Evolutionary conservation across 2,329 filamentous ascomycete genomes (phyloP).

Genomic region (Fonsecaea monophora): DNA sequence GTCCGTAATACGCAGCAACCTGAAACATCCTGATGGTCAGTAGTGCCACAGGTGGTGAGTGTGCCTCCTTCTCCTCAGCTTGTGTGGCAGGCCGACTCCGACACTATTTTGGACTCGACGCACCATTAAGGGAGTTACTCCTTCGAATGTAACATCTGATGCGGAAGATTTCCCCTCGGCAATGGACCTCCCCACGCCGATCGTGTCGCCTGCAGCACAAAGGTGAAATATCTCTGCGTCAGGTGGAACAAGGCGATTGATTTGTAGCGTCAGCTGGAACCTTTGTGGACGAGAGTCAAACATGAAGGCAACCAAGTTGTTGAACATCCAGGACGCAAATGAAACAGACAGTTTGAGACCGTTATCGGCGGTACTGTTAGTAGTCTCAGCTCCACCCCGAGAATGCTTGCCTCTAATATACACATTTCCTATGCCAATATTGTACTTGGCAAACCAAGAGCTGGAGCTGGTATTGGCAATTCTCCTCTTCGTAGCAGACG

Average conservation of each 20-base stretch:
- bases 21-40: not conserved
- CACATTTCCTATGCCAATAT: not conserved
- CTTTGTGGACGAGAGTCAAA: not conserved
- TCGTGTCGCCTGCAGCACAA: not conserved
- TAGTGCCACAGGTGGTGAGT: not conserved
- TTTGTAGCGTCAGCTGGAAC: not conserved
- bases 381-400: not conserved
- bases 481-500: not conserved
- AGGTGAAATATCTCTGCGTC: conserved; percentile 11
- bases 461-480: not conserved
- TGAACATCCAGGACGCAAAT: not conserved
- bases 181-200: not conserved
- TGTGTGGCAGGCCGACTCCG: not conserved
- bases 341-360: not conserved
- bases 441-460: not conserved
- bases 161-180: not conserved
- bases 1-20: not conserved
- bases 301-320: not conserved
- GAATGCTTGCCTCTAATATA: not conserved
- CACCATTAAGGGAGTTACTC: not conserved
- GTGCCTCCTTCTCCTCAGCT: not conserved
- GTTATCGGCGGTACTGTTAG: not conserved
- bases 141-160: not conserved
- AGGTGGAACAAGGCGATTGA: conserved; percentile 1
- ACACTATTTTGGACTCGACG: not conserved